Base-by-base conservation (phyloP, 2,329 filamentous ascomycete species). In the Macrophomina tecta region DNA sequence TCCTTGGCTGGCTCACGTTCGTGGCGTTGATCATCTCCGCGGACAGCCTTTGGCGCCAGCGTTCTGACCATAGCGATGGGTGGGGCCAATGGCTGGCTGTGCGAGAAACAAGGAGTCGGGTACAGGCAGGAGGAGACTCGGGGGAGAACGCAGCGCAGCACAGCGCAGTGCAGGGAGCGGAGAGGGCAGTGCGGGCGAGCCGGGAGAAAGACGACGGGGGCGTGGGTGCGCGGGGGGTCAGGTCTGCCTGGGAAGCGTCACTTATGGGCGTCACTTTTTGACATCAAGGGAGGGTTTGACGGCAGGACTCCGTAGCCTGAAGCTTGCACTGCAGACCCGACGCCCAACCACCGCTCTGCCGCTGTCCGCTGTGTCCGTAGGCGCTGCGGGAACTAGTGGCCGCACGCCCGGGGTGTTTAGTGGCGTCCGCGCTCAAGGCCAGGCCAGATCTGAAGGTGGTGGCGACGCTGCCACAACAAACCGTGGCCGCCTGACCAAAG, bases 11-110 rank as follows among this genome's bases (percentile, higher is more conserved):
- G n/a, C 12, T 64, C 61, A 11, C 36, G 30, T 32, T 53, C 16
- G 14, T 28, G 14, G 9, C 18, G n/a, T 32, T 28, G 34, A 12
- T 28, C 49, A 12, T 40, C 61, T 28, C 61, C 48, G 48, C 46
- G 48, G n/a, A 14, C 46, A 34, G 36, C 46, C 11, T 64, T 64
- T n/a, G 61, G 61, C 7, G 61, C 49, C 4, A 52, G 34, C 12
- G 14, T 53, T 30, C 48, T 52, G 18, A 40, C 38, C 55, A 60
- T 60, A 36, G 16, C 34, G 55, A n/a, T 5, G 4, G 55, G 34
- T 8, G 55, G 55, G 51, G 23, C 16, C 51, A 55, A 8, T 34
- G n/a, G 46, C 12, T 28, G 46, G 46, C n/a, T 28, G 16, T 16
- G n/a, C 46, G 46, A 49, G n/a, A 5, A 23, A 23, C 46, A 28